Evolutionary conservation across 106 monocot species (phyloP), one percentile per base, ranked within the genome.

Genomic region (Chionographis japonica): DNA sequence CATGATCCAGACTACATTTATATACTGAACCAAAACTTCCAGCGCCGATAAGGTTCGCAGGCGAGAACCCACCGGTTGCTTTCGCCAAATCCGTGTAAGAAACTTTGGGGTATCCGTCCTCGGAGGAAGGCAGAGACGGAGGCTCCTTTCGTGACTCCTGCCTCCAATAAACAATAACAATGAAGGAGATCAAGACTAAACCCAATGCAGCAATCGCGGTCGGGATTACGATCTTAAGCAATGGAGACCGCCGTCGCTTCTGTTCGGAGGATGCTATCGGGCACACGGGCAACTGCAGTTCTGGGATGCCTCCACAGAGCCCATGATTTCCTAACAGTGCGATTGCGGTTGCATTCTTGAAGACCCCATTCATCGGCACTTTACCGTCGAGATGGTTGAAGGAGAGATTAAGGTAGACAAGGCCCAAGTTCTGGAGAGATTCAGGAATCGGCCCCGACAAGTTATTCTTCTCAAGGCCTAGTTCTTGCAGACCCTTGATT

Each of bases 1-100:
- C 39, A 12, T 54, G 60, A 61, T 15, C 65, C 19, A 86, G 19
- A 12, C 0, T 51, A 53, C 82, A 82, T 69, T 65, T 86, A 50
- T 82, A 82, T 2, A 86, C 86, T 18, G 86, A 79, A 6, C 81
- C 78, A 42, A 64, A 74, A 14, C 75, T 75, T 49, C 86, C 82
- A n/a, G 18, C 27, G 12, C 78, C 86, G 4, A 86, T 79, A 16
- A 82, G 55, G 61, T 82, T 86, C 18, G 52, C 12, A 11, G 50
- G 55, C 41, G 86, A 79, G 66, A 78, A 86, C 4, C 65, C 82
- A 61, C 76, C 40, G 4, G 86, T 86, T 38, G 82, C 82, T 62
- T 63, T 82, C 0, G 67, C 63, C 8, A 86, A 65, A 20, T 83
- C 83, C 27, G 6, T 46, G 19, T 82, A 76, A 49, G 86, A 76